Conservation (phyloP, 495 filamentous ascomycete species). For the Penicillium taxi region DNA sequence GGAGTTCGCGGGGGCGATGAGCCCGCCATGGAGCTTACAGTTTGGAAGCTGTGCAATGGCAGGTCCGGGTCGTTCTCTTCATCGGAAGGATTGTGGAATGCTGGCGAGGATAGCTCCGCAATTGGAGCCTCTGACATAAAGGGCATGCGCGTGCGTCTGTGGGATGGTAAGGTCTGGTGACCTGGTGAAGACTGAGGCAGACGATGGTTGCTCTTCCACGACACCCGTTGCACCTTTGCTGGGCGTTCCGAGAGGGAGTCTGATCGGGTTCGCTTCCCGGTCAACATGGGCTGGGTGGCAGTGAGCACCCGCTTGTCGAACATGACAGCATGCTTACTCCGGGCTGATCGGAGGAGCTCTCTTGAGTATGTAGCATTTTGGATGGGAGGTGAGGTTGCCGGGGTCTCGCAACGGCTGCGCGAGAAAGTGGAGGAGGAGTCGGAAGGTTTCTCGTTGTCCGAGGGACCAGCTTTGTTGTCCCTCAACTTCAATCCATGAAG, state of each 20-base stretch:
- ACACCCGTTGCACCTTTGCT: conserved; percentile 45
- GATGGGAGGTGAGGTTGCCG: conserved; percentile 37
- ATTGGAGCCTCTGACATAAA: conserved; percentile 70
- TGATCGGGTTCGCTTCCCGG: conserved; percentile 54
- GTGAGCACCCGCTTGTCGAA: conserved; percentile 41
- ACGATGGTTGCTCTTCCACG: conserved; percentile 67
- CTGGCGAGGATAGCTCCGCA: conserved; percentile 51
- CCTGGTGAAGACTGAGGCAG: conserved; percentile 78
- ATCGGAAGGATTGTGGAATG: conserved; percentile 57
- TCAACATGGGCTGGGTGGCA: conserved; percentile 41
- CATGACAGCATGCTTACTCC: conserved; percentile 41
- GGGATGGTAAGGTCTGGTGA: conserved; percentile 23
- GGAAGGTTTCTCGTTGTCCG: conserved; percentile 45
- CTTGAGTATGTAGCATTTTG: conserved; percentile 35
- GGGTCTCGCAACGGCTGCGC: conserved; percentile 39
- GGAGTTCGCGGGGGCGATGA: conserved; percentile 80
- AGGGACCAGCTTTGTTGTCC: conserved; percentile 44
- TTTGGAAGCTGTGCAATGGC: conserved; percentile 66
- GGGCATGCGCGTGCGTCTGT: conserved; percentile 50
- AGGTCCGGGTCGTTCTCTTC: conserved; percentile 69
- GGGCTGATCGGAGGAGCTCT: conserved; percentile 38
- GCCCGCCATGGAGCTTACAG: conserved; percentile 45
- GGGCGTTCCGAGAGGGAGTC: conserved; percentile 55
- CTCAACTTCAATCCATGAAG: conserved; percentile 41
- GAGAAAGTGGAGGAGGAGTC: conserved; percentile 68